Conservation (phyloP, 2,329 filamentous ascomycete species). For the Leptosphaerulina australis region DNA sequence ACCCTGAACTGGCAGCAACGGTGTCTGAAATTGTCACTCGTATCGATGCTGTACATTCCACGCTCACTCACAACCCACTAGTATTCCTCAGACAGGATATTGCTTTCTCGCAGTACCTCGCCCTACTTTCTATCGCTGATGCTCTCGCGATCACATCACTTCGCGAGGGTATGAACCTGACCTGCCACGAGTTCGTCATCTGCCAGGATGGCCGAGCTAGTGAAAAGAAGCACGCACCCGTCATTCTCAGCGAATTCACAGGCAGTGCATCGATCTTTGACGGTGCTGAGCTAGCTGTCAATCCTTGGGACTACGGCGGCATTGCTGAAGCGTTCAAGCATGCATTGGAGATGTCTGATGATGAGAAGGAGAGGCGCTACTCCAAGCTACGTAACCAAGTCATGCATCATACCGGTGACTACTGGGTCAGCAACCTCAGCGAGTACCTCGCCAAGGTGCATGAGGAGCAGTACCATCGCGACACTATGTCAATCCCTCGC, state of each 20-base stretch:
- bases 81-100: conserved; percentile 96
- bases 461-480: conserved; percentile 81
- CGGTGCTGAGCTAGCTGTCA: conserved; percentile 80
- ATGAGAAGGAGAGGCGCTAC: conserved; percentile 79
- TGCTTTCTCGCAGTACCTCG: conserved; percentile 90
- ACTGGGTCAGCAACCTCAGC: conserved; percentile 82
- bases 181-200: conserved; percentile 90
- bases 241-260: conserved; percentile 95
- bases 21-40: conserved; percentile 93
- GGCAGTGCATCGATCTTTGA: conserved; percentile 87
- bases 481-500: conserved; percentile 85
- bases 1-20: conserved; percentile 82
- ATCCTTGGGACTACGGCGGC: conserved; percentile 92
- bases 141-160: conserved; percentile 93
- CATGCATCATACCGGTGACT: conserved; percentile 78
- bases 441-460: conserved; percentile 75
- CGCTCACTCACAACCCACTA: conserved; percentile 87
- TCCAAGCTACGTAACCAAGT: conserved; percentile 74
- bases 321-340: conserved; percentile 84
- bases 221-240: conserved; percentile 79
- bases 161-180: conserved; percentile 96
- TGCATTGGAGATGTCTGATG: conserved; percentile 78
- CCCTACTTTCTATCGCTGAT: conserved; percentile 86
- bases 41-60: conserved; percentile 90
- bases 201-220: conserved; percentile 83